Evolutionary conservation across 1,139 yeast genomes (phyloP), one percentile per base, ranked within the genome.

Genomic region (Wickerhamomyces sp.): DNA sequence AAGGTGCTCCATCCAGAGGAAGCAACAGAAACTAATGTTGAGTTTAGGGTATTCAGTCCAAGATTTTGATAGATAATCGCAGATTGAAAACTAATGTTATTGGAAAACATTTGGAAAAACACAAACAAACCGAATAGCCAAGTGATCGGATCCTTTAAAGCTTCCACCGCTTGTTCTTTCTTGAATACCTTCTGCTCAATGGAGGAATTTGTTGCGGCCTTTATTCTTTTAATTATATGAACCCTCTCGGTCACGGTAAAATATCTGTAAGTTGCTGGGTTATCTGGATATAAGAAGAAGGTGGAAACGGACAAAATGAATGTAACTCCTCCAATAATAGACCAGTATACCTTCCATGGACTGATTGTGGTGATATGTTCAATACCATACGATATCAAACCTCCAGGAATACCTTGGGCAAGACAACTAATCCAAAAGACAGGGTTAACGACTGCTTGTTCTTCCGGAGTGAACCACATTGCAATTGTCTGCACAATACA

Each of bases 171-270:
- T 58, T 83, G 90, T 41, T 75, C 62, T 59, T 60, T 65, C 54
- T 82, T 81, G 62, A 78, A 72, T 38, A 69, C 67, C 47, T 68
- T 71, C 41, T 54, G 57, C 30, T 54, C 57, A 39, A 54, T 54
- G 4, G 53, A 49, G 53, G 76, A 76, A 42, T 84, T 84, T 49
- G 79, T 76, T 14, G 85, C 84, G 55, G 66, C 71, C 47, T 72
- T 68, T 52, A 73, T 73, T 33, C 60, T 58, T 46, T 71, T 63
- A 65, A 81, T 76, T n/a, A 75, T 74, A 62, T 76, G 65, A 47
- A 72, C 59, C 61, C 74, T 76, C 51, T 82, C 87, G 34, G 70
- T 66, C 10, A 69, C 73, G 11, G 66, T 65, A 41, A 80, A 66
- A 55, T 73, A 73, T 67, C 72, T 69, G 11, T 79, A 78, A 15